Conservation (phyloP, 1,284 basidiomycete genomes). For the Cryptococcus sp. region DNA sequence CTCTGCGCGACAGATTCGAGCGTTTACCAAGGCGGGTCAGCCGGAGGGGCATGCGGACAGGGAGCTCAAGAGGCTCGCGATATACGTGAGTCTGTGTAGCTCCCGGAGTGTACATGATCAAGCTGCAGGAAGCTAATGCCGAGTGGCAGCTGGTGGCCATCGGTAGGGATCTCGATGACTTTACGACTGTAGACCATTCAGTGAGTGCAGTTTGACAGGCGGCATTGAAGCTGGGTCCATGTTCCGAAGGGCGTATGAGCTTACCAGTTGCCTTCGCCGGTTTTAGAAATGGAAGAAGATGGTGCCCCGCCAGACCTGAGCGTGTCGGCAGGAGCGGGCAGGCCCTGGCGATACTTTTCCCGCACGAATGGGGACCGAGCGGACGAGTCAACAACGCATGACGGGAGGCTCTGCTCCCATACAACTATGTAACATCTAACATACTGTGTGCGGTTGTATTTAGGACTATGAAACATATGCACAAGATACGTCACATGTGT, state of each 20-base stretch:
- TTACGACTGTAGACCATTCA: slow-evolving; percentile 35
- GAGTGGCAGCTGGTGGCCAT: slow-evolving; percentile 27
- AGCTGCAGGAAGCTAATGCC: not conserved
- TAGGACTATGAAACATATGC: too few species aligned
- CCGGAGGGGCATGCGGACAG: slow-evolving; percentile 59
- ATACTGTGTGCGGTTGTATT: too few species aligned
- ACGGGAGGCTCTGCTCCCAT: too few species aligned
- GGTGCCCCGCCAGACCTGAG: not conserved
- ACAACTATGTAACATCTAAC: too few species aligned
- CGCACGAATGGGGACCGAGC: too few species aligned
- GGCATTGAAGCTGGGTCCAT: too few species aligned
- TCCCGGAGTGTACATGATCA: not conserved
- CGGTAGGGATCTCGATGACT: slow-evolving; percentile 36
- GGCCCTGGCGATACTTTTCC: too few species aligned
- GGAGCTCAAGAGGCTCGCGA: slow-evolving; percentile 62
- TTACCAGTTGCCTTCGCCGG: not conserved
- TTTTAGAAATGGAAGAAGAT: not conserved
- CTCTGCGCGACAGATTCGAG: slow-evolving; percentile 55
- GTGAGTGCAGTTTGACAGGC: slow-evolving; percentile 22
- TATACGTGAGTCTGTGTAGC: slow-evolving; percentile 52
- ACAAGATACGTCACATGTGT: too few species aligned
- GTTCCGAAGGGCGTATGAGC: not conserved
- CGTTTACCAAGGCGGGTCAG: slow-evolving; percentile 73
- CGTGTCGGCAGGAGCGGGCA: too few species aligned
- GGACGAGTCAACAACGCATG: too few species aligned